Base-by-base conservation (phyloP, 2,329 filamentous ascomycete species). In the Ciborinia camelliae region DNA sequence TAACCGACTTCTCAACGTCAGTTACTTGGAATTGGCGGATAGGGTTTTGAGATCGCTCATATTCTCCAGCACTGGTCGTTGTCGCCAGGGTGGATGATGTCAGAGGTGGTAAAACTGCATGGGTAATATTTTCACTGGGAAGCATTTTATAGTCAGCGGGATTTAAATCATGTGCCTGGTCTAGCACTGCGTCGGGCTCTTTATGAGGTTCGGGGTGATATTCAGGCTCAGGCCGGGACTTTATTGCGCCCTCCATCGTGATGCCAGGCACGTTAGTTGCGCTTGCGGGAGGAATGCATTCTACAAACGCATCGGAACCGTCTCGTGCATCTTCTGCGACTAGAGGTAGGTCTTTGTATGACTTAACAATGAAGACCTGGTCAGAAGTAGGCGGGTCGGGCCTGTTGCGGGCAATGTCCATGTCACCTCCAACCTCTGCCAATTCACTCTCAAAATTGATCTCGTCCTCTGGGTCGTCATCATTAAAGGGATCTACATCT, bases 391-490 rank as follows among this genome's bases (percentile, higher is more conserved):
- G 61, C 26, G 71, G 54, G 20, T 70, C 69, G 55, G 73, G 71
- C 23, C 68, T 63, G 32, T 66, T 66, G 12, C 62, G 45, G 7
- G 66, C 54, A 59, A 67, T 45, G 8, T 64, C 62, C 50, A 73
- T 68, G 52, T 73, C 41, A n/a, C 65, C 65, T 48, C 71, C 65
- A 18, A 72, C 60, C 45, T 69, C 70, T 12, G 70, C 67, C 45
- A 75, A 71, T 55, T 75, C 73, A 32, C 71, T 67, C 57, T 73
- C 74, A 26, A 75, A 75, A 58, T 74, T 75, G 37, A 70, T 66
- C 61, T 75, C 63, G 50, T 62, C 63, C 9, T 61, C 73, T 1
- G 47, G 54, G 43, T 71, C 70, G 30, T 75, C 65, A n/a, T 75
- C 73, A 57, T 75, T 72, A 9, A 57, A 73, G 30, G 72, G 73